Evolutionary conservation across 2,329 filamentous ascomycete genomes (phyloP).

Genomic region (Trichothecium sympodiale): DNA sequence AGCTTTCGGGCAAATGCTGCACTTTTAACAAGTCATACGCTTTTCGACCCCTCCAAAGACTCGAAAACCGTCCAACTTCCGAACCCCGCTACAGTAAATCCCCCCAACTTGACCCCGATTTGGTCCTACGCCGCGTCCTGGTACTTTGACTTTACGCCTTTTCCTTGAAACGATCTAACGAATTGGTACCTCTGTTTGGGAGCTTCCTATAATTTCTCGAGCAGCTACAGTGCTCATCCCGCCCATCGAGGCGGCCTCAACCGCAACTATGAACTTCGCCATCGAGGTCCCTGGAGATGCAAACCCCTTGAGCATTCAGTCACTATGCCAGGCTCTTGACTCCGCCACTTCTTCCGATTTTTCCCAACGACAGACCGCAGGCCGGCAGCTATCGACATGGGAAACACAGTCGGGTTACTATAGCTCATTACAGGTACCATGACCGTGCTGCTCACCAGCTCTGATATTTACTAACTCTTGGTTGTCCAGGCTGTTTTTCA

Average conservation of each 20-base stretch:
- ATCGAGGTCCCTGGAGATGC: constrained; percentile 78
- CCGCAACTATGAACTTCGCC: constrained; percentile 48
- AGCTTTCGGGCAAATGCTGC: too few species aligned
- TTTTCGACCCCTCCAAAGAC: too few species aligned
- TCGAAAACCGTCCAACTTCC: too few species aligned
- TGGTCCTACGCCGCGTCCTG: too few species aligned
- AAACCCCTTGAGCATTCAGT: constrained; percentile 52
- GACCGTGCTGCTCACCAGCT: not conserved
- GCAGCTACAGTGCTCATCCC: too few species aligned
- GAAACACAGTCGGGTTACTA: constrained; percentile 57
- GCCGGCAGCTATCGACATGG: constrained; percentile 63
- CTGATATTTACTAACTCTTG: not conserved
- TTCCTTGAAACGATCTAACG: not conserved
- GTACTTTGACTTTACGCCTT: not conserved
- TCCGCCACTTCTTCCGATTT: constrained; percentile 52
- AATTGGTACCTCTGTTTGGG: too few species aligned
- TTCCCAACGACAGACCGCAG: constrained; percentile 53
- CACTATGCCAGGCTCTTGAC: constrained; percentile 54
- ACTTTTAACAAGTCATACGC: too few species aligned
- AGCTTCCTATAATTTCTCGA: too few species aligned
- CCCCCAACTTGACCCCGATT: too few species aligned
- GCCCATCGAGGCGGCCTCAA: not conserved
- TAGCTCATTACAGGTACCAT: constrained; percentile 52
- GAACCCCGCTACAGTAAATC: too few species aligned
- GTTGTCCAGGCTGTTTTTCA: constrained; percentile 60